phyloP scores from a whole-genome alignment of 371 early-diverging fungal genomes.

The Mucor velutinosus region DNA sequence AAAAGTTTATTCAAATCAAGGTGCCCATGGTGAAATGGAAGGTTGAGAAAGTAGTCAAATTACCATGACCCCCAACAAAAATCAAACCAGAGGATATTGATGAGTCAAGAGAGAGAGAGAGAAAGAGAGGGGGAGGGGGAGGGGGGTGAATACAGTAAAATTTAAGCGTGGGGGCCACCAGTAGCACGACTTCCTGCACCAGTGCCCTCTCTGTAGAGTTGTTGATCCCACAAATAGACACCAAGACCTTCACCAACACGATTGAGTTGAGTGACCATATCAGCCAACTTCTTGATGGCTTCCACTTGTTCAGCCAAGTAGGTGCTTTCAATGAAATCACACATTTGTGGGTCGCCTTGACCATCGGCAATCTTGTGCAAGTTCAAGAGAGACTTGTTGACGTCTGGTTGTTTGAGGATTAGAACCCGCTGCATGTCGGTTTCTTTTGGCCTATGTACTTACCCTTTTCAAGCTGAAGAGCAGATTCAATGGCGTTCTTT shows the following conservation, averaged over 20 bases:
- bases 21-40: neutral
- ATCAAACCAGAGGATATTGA: neutral
- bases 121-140: neutral
- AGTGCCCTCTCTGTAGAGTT: constrained; percentile 52
- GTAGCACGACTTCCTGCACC: constrained; percentile 50
- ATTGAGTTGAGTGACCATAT: constrained; percentile 69
- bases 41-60: neutral
- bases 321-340: constrained; percentile 65
- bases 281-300: constrained; percentile 66
- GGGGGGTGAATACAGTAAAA: neutral
- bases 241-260: constrained; percentile 58
- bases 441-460: too few relatives aligned
- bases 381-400: constrained; percentile 69
- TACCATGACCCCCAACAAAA: neutral
- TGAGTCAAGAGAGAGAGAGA: neutral
- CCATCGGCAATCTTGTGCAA: constrained; percentile 66
- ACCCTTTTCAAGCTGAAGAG: constrained; percentile 71
- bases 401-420: constrained; percentile 39
- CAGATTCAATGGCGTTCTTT: constrained; percentile 65
- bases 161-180: constrained; percentile 16
- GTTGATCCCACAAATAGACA: constrained; percentile 71
- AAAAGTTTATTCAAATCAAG: neutral
- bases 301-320: constrained; percentile 71
- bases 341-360: constrained; percentile 69
- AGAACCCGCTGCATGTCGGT: neutral